phyloP scores from a whole-genome alignment of 768 basidiomycete species.

The Peribolospora kevripleyi region DNA sequence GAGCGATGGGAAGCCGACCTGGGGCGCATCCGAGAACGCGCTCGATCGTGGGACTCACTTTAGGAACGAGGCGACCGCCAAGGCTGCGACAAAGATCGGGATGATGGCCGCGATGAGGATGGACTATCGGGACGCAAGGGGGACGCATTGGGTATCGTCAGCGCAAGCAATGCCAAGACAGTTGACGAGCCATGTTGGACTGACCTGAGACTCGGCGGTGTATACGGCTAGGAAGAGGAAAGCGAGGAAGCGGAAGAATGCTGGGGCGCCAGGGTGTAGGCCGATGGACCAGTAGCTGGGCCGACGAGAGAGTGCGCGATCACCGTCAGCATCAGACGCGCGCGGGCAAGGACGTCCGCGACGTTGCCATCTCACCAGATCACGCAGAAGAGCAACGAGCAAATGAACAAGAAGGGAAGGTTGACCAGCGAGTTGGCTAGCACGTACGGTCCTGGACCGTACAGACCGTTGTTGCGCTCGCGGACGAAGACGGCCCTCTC shows the following conservation, averaged over 20 bases:
- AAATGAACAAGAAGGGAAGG: slow-evolving; percentile 31
- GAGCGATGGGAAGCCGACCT: slow-evolving; percentile 1
- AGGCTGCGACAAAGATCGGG: slow-evolving; percentile 36
- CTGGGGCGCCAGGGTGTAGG: slow-evolving; percentile 26
- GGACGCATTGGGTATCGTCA: neutral
- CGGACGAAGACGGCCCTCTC: slow-evolving; percentile 34
- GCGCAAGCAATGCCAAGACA: neutral
- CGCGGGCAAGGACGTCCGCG: too few species aligned
- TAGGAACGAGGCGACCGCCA: slow-evolving; percentile 31
- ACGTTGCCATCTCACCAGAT: slow-evolving; percentile 5
- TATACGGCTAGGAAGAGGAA: slow-evolving; percentile 33
- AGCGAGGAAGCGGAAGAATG: slow-evolving; percentile 33
- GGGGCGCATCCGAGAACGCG: neutral
- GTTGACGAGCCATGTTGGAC: neutral
- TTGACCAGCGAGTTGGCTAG: slow-evolving; percentile 32
- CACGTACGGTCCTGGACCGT: slow-evolving; percentile 31
- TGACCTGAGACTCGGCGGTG: slow-evolving; percentile 30
- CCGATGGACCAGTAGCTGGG: slow-evolving; percentile 21
- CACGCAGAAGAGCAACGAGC: slow-evolving; percentile 16
- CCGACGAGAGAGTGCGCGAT: neutral
- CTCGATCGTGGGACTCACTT: slow-evolving; percentile 18
- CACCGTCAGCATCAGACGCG: too few species aligned
- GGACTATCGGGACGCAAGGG: slow-evolving; percentile 2
- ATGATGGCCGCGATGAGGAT: slow-evolving; percentile 29
- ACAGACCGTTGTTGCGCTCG: slow-evolving; percentile 35